Base-by-base conservation (phyloP, 1,284 basidiomycete species). In the Leccinum solheimii region DNA sequence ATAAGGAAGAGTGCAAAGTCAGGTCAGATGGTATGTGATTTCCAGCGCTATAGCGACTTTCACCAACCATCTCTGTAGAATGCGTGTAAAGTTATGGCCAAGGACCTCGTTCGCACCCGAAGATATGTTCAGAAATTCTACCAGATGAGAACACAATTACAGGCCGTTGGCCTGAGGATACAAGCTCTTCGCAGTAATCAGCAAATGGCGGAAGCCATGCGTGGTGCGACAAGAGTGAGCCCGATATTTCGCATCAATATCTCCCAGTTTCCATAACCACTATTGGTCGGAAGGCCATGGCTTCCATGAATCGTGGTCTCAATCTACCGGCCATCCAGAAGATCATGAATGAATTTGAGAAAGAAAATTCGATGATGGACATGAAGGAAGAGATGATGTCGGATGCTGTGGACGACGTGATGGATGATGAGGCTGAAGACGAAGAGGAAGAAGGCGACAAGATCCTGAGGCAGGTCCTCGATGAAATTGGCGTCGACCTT, bases 341-440 rank as follows among this genome's bases (percentile, higher is more conserved):
- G 58, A 98, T 99, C 73, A 95, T 99, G 91, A 92, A 90, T 69
- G 97, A 99, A 55, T 99, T 99, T 69, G 97, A 99, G 80, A 91
- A 90, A 71, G 97, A 99, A 78, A 97, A 91, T 66, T 88, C 92
- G 10, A 93, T 91, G 75, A 99, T 99, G 97, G 97, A 99, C 77
- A 99, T 99, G 97, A 99, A 98, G 78, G 97, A 98, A 78, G 97
- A 98, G 76, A 97, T 99, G 92, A 99, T 99, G 97, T 94, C 91
- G 43, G 97, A 99, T 64, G 92, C 96, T 1, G 92, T 99, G 9
- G 97, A 99, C 77, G 97, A 98, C 72, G 96, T 95, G 43, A 98
- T 99, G 95, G 95, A 97, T 70, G 92, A 94, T 56, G 94, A 95
- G 23, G 81, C 80, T 43, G 94, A 95, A 67, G 96, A 96, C 57